Conservation (phyloP, 192 early-diverging fungal species). For the Lobulomyces angularis region DNA sequence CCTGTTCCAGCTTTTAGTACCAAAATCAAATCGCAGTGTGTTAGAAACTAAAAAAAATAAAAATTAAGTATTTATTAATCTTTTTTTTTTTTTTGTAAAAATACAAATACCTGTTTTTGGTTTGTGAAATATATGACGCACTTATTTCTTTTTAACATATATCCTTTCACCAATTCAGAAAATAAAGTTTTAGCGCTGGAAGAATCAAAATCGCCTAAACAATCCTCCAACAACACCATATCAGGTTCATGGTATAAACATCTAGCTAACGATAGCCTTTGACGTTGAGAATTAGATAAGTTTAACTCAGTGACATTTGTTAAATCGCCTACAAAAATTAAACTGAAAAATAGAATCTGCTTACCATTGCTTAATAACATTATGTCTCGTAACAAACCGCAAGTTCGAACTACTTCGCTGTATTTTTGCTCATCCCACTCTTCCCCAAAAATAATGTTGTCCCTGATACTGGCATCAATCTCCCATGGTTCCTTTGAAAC, state of each 20-base stretch:
- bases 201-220: conserved; percentile 14
- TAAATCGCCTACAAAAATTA: conserved; percentile 10
- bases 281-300: conserved; percentile 23
- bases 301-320: conserved; percentile 25
- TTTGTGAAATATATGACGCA: conserved; percentile 58
- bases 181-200: not conserved
- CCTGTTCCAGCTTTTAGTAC: conserved; percentile 49
- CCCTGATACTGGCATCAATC: conserved; percentile 54
- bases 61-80: not conserved
- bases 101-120: conserved; percentile 29
- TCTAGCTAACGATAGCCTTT: conserved; percentile 26
- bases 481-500: conserved; percentile 62
- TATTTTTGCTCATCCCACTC: conserved; percentile 45
- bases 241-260: conserved; percentile 55
- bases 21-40: conserved; percentile 49
- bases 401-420: conserved; percentile 47
- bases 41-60: conserved; percentile 32
- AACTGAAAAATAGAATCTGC: not conserved
- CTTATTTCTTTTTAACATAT: conserved; percentile 24
- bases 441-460: conserved; percentile 72
- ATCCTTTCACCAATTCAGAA: conserved; percentile 18
- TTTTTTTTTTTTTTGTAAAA: not conserved
- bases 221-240: conserved; percentile 61
- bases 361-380: conserved; percentile 36
- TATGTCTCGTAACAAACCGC: conserved; percentile 58